Evolutionary conservation across 1,139 yeast genomes (phyloP).

Genomic region (Yamadazyma oceani): DNA sequence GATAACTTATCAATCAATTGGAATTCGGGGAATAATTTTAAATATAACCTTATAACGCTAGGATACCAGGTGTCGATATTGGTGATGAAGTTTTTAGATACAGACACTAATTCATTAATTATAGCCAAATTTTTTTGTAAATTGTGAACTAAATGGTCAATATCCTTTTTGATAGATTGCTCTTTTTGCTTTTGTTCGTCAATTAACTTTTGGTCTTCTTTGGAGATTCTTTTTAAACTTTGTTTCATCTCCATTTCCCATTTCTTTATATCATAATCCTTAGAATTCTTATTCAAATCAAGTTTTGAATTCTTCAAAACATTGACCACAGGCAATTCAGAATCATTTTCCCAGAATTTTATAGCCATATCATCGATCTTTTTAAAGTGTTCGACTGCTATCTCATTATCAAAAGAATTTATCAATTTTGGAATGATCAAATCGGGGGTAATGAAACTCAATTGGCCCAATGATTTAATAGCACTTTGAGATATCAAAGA

Average conservation of each 20-base stretch:
- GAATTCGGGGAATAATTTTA: slow-evolving; percentile 40
- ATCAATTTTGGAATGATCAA: slow-evolving; percentile 54
- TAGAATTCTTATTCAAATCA: slow-evolving; percentile 57
- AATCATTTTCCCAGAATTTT: slow-evolving; percentile 72
- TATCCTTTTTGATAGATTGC: slow-evolving; percentile 47
- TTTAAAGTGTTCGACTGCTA: slow-evolving; percentile 34
- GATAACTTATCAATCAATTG: slow-evolving; percentile 40
- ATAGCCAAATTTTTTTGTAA: slow-evolving; percentile 53
- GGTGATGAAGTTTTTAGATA: slow-evolving; percentile 58
- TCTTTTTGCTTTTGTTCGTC: slow-evolving; percentile 66
- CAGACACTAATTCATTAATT: slow-evolving; percentile 51
- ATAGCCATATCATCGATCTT: slow-evolving; percentile 32
- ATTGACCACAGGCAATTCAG: slow-evolving; percentile 53
- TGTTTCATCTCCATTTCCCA: slow-evolving; percentile 88
- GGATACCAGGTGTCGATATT: slow-evolving; percentile 78
- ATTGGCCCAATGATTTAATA: slow-evolving; percentile 58
- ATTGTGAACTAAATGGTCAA: slow-evolving; percentile 37
- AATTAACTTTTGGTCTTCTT: slow-evolving; percentile 69
- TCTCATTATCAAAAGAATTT: slow-evolving; percentile 38
- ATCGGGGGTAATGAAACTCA: slow-evolving; percentile 70
- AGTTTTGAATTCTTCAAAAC: slow-evolving; percentile 47
- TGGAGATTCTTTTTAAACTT: slow-evolving; percentile 71
- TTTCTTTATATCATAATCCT: slow-evolving; percentile 79
- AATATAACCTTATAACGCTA: slow-evolving; percentile 12
- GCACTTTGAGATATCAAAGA: slow-evolving; percentile 43